Evolutionary conservation across 2,329 filamentous ascomycete species (phyloP), one percentile per base, ranked within the genome.

Genomic region (Lecanicillium sp.): DNA sequence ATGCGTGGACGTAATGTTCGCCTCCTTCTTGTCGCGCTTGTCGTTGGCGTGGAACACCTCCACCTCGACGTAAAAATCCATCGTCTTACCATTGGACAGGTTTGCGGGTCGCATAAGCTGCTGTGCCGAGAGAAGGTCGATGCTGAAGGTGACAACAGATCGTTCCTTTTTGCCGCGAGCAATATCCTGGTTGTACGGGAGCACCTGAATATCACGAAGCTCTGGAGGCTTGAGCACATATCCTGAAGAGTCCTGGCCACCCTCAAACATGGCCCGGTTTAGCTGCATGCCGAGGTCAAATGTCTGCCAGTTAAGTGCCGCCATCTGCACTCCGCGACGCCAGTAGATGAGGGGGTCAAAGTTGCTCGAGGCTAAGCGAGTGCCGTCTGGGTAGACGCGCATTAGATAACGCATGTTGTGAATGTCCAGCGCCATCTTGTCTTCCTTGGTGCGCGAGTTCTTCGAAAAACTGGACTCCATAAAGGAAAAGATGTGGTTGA

Each of bases 231-330:
- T 98, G 38, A 96, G 74, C 12, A 97, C 88, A 53, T 97, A 98
- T 32, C 92, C 92, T 3, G 85, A 86, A 40, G 80, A 78, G 62
- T 96, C 92, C 11, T 76, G 81, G 31, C 87, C 87, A 42, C 87
- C 86, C 33, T 88, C 84, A 57, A 96, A 98, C 92, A 98, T 97
- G 54, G 92, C 92, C 49, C 92, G 85, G 58, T 97, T 97, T 59
- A 97, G 74, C 57, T 97, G 90, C 77, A 96, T 92, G 33, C 89
- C 87, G 14, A 94, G 72, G 56, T 97, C 92, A 54, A 94, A 96
- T 0, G 89, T 97, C 63, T 98, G 92, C 90, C 92, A 97, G 63
- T 98, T 98, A 46, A 97, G 71, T 1, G 92, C 92, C 12, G 85
- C 88, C 90, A 98, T 97, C 62, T 98, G 92, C 14, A 96, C 92